These are phyloP conservation scores for Geotrichum candidum DNA, from an alignment of 1,139 yeast genomes.

Conservation along the genomic window DNA sequence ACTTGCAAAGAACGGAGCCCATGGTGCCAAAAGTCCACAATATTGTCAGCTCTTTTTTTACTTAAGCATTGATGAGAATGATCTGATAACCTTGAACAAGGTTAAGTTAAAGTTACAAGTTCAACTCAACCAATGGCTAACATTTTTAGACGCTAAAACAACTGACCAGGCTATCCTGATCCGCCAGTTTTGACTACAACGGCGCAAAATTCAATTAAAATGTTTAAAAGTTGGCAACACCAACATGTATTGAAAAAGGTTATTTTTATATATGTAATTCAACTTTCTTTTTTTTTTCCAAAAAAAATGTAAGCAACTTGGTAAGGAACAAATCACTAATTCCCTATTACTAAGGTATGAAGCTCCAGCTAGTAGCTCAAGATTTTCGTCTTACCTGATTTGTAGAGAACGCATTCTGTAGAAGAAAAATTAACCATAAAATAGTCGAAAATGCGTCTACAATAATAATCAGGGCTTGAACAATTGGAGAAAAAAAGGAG, in stretches of 20 bases:
- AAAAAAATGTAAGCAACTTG: constrained; percentile 14
- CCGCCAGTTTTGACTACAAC: too few species aligned
- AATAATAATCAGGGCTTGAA: constrained; percentile 18
- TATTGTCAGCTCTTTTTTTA: too few species aligned
- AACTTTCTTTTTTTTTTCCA: neutral
- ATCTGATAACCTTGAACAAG: too few species aligned
- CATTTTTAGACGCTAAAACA: too few species aligned
- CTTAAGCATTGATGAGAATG: too few species aligned
- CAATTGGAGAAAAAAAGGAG: constrained; percentile 10
- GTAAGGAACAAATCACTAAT: constrained; percentile 18
- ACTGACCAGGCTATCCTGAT: too few species aligned
- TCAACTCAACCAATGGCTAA: too few species aligned
- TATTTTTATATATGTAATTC: neutral
- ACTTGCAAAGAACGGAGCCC: too few species aligned
- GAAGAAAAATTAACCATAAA: neutral
- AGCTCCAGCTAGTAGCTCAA: constrained; percentile 18
- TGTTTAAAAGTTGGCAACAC: too few species aligned
- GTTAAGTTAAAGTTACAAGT: too few species aligned
- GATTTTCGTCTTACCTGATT: constrained; percentile 13
- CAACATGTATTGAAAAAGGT: neutral
- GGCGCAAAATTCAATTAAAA: too few species aligned
- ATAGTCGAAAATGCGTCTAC: constrained; percentile 15
- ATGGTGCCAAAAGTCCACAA: too few species aligned
- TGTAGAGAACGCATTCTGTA: constrained; percentile 17
- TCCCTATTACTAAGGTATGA: constrained; percentile 13